phyloP scores from a whole-genome alignment of 2,329 filamentous ascomycete genomes.

The Tolypocladium sp. region DNA sequence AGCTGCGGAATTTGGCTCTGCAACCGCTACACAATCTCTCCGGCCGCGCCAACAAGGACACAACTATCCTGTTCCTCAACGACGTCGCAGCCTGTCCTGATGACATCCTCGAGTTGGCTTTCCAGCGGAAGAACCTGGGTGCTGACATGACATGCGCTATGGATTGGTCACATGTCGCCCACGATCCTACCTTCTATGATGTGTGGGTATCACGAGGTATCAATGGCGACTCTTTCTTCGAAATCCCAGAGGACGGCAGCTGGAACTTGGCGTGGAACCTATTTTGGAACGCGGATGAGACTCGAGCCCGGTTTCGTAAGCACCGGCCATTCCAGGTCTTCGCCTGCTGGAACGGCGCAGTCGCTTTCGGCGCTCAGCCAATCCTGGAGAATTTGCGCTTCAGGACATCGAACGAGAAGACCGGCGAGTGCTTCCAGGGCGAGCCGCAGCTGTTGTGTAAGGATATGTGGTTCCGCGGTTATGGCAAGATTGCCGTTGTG shows the following conservation, averaged over 20 bases:
- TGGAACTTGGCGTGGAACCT: constrained; percentile 40
- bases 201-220: constrained; percentile 45
- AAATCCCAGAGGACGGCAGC: constrained; percentile 37
- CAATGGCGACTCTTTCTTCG: constrained; percentile 45
- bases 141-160: constrained; percentile 51
- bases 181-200: constrained; percentile 44
- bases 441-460: constrained; percentile 49
- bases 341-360: constrained; percentile 51
- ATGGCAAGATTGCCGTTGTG: constrained; percentile 44
- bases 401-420: constrained; percentile 17
- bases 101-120: constrained; percentile 46
- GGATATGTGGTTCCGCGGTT: constrained; percentile 42
- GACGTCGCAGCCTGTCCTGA: constrained; percentile 43
- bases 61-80: constrained; percentile 44
- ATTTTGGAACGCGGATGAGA: constrained; percentile 38
- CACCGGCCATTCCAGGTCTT: constrained; percentile 48
- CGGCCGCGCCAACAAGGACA: constrained; percentile 15
- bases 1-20: constrained; percentile 43
- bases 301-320: constrained; percentile 20
- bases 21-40: constrained; percentile 29
- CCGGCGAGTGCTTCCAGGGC: constrained; percentile 41
- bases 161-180: constrained; percentile 43
- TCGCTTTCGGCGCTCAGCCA: constrained; percentile 36
- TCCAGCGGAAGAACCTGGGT: constrained; percentile 33
- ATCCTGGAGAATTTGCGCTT: constrained; percentile 37